Evolutionary conservation across 306 rosid species (phyloP), one percentile per base, ranked within the genome.

Genomic region (Canavalia ensiformis): DNA sequence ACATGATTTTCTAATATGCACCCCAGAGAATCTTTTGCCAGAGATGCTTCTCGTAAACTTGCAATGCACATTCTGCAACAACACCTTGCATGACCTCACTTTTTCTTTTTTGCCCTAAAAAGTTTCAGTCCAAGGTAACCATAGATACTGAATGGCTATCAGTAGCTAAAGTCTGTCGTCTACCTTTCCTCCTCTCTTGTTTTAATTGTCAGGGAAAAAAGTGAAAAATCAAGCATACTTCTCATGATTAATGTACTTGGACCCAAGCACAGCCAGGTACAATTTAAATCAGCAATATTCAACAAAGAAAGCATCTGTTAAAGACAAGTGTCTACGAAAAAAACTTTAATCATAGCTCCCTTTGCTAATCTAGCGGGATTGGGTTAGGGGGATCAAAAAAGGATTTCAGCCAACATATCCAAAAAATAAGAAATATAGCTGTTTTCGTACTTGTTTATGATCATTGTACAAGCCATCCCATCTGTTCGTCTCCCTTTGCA

Each of bases 401-500:
- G 18, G 55, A 77, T 34, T 13, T 10, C 13, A 68, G 59, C 11
- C 25, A 79, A 46, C 45, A 29, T 39, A 57, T 79, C n/a, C 5
- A 31, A 58, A 57, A 35, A 33, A 55, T 9, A 49, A 68, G 35
- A 68, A 60, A 63, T 2, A 56, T 39, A 39, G 44, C 46, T 8
- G 45, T 46, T 74, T 63, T 54, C 92, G 1, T 86, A 94, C 98
- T 85, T 92, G 73, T 93, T 91, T 83, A 93, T 86, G 58, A 86
- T 90, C 59, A 89, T 63, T 5, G 96, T 90, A 77, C 99, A 95
- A 77, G 91, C 72, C 87, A 87, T 69, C 80, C 98, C 97, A 75
- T 95, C 99, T 18, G 90, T 79, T 83, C 92, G 89, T 82, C 75
- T 89, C 65, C 97, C 97, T 51, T 86, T 91, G 84, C 99, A 93